Evolutionary conservation across 164 flowering plant genomes (phyloP).

Genomic region (Nymphaea thermarum): DNA sequence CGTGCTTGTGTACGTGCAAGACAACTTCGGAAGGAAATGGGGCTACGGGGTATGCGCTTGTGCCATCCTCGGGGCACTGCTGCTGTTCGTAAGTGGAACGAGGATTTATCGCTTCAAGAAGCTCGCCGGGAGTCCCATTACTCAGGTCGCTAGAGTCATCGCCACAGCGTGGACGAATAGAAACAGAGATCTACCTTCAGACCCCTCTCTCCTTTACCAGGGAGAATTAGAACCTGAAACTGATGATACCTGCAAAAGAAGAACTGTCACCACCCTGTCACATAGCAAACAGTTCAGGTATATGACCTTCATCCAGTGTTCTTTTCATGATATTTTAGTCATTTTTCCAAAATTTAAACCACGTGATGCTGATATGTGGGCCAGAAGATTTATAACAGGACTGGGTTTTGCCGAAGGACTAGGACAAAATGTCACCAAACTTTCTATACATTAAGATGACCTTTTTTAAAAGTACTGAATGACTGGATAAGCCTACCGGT

Average conservation of each 20-base stretch:
- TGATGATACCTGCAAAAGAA: constrained; percentile 35
- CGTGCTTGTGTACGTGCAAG: constrained; percentile 77
- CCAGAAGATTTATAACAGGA: too few species aligned
- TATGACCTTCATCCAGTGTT: neutral
- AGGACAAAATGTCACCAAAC: too few species aligned
- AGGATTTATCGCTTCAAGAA: constrained; percentile 77
- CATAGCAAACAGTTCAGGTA: constrained; percentile 77
- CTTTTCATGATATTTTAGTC: neutral
- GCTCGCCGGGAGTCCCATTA: constrained; percentile 75
- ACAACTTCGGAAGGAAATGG: constrained; percentile 68
- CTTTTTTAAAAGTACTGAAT: too few species aligned
- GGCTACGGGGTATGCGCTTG: constrained; percentile 79
- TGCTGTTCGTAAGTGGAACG: constrained; percentile 57
- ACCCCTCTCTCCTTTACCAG: constrained; percentile 31
- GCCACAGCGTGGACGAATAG: constrained; percentile 68
- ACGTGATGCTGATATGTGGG: neutral
- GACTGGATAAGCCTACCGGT: too few species aligned
- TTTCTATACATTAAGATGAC: too few species aligned
- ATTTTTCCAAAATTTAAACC: neutral
- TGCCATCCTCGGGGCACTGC: constrained; percentile 37
- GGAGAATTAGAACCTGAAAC: neutral
- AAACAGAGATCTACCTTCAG: constrained; percentile 46
- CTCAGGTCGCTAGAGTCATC: constrained; percentile 59
- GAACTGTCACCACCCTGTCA: constrained; percentile 14
- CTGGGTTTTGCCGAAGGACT: too few species aligned